These are phyloP conservation scores for Cryomyces minteri DNA, from an alignment of 495 filamentous ascomycete genomes.

Conservation along the genomic window DNA sequence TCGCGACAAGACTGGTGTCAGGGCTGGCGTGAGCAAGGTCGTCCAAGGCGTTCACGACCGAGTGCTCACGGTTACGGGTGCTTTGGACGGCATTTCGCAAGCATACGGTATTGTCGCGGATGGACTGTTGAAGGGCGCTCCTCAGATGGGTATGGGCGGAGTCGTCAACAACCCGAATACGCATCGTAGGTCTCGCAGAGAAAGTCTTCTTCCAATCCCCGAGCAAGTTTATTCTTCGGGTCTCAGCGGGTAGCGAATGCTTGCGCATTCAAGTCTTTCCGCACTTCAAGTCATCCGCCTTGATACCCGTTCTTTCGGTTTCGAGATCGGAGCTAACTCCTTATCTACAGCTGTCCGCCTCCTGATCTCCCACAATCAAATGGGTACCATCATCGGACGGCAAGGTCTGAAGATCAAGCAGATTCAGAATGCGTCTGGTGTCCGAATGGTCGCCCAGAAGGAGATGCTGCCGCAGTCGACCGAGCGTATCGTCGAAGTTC, in stretches of 20 bases:
- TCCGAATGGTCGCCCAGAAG: conserved; percentile 97
- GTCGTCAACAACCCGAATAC: conserved; percentile 69
- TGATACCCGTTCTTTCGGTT: not conserved
- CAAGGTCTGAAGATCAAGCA: conserved; percentile 97
- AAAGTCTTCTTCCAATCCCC: not conserved
- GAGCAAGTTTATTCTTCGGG: not conserved
- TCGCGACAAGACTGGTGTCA: conserved; percentile 91
- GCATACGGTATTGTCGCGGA: conserved; percentile 89
- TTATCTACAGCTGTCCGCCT: conserved; percentile 62
- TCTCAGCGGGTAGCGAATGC: too few species aligned
- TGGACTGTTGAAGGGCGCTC: conserved; percentile 79
- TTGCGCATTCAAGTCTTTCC: too few species aligned
- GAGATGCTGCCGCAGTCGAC: conserved; percentile 99
- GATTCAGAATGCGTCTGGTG: conserved; percentile 91
- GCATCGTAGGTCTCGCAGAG: conserved; percentile 55
- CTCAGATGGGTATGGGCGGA: conserved; percentile 87
- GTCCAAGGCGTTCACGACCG: conserved; percentile 94
- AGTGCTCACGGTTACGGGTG: conserved; percentile 84
- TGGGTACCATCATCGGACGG: conserved; percentile 97
- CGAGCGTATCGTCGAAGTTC: conserved; percentile 94
- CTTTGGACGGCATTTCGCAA: conserved; percentile 65
- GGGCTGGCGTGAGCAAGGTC: conserved; percentile 96
- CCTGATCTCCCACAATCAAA: conserved; percentile 97
- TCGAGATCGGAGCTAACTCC: not conserved
- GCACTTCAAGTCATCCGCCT: too few species aligned